Evolutionary conservation across 495 filamentous ascomycete species (phyloP).

Genomic region (Niebla homalea): DNA sequence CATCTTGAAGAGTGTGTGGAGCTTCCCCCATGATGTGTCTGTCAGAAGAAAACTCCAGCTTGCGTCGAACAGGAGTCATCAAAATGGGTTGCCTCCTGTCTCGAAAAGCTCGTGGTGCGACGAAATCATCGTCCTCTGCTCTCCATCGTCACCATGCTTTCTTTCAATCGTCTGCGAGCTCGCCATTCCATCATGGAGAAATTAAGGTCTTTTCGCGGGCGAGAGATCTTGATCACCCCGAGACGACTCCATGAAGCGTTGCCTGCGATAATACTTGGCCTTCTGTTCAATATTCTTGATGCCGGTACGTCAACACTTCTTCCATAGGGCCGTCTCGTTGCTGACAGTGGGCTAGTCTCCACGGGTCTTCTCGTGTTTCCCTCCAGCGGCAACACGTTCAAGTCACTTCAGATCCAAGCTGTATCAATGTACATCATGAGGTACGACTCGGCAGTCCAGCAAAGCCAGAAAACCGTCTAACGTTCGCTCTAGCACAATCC

Average conservation of each 20-base stretch:
- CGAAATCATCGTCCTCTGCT: no score
- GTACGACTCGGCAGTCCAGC: not conserved
- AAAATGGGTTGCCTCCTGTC: no score
- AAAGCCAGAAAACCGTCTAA: not conserved
- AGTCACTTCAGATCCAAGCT: not conserved
- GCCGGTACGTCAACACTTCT: not conserved
- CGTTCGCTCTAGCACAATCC: not conserved
- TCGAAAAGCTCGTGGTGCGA: no score
- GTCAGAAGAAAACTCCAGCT: no score
- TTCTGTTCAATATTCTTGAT: not conserved
- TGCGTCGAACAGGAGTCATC: no score
- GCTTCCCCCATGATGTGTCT: no score
- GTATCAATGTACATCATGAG: conserved; percentile 1
- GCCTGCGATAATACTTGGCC: not conserved
- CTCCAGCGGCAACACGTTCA: not conserved
- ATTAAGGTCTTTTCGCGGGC: no score
- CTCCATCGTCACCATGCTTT: no score
- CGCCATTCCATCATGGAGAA: no score
- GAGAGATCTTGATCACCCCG: no score
- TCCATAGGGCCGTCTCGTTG: not conserved
- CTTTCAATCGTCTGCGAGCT: no score
- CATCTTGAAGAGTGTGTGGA: no score
- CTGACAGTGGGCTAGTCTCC: not conserved
- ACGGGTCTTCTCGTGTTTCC: not conserved
- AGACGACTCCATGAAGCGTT: not conserved